phyloP scores from a whole-genome alignment of 129 eudicot species.

The Silybum marianum region DNA sequence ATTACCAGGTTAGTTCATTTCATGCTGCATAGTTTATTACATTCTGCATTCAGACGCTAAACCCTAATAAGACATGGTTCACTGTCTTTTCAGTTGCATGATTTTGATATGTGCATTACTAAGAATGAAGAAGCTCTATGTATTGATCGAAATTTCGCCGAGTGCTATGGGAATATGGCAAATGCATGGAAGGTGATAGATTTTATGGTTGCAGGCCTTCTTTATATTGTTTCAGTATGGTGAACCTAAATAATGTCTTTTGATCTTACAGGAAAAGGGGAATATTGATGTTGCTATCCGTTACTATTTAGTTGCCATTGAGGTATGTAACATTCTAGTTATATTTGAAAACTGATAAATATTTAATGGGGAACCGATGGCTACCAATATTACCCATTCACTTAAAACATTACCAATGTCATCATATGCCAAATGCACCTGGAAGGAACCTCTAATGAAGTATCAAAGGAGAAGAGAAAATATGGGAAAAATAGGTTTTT shows the following conservation, averaged over 20 bases:
- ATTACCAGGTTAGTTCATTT: conserved; percentile 79
- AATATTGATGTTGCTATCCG: conserved; percentile 78
- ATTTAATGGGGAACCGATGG: background rate
- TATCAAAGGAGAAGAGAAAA: background rate
- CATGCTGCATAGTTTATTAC: background rate
- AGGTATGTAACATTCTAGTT: conserved; percentile 47
- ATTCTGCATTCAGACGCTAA: background rate
- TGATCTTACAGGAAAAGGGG: conserved; percentile 63
- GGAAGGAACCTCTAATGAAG: conserved; percentile 2
- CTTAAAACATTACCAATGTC: background rate
- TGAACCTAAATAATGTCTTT: background rate
- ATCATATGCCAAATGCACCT: conserved; percentile 4
- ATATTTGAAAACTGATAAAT: background rate
- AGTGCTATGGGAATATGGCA: conserved; percentile 94
- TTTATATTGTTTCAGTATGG: background rate
- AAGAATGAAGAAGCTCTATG: conserved; percentile 78
- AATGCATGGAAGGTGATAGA: conserved; percentile 81
- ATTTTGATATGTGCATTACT: conserved; percentile 63
- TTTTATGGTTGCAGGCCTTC: background rate
- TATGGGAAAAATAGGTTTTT: too few species aligned
- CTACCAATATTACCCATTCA: background rate
- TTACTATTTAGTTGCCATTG: conserved; percentile 68
- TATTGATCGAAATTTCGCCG: conserved; percentile 71
- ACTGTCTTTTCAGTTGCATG: conserved; percentile 55
- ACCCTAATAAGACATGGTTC: background rate